Evolutionary conservation across 768 basidiomycete genomes (phyloP), one percentile per base, ranked within the genome.

Genomic region (Trichaptum fuscoviolaceum): DNA sequence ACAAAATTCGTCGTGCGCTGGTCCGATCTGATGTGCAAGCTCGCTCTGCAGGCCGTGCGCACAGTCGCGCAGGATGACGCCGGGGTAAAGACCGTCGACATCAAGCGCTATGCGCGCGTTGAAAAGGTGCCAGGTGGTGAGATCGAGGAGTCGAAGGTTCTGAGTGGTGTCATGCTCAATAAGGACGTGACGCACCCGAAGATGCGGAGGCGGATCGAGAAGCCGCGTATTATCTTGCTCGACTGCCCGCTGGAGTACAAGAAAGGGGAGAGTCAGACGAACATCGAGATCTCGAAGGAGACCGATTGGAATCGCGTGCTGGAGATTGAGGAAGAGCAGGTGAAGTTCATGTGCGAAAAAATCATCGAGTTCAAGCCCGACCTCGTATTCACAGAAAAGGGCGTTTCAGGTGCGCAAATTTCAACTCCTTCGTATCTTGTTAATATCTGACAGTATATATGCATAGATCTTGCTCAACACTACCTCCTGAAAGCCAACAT

Each of bases 161-260:
- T 99, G 65, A 86, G 83, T 64, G 96, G 97, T 60, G 90, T 99
- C 65, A 95, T 99, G 90, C 77, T 99, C 72, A 99, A 99, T 86
- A 99, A 99, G 83, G 97, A 99, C 75, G 92, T 99, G 72, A 97
- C 95, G 0, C 97, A 99, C 77, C 96, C 97, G 10, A 89, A 92
- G 71, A 99, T 99, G 97, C 82, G 96, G 65, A 77, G 97, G 66
- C 82, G 94, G 70, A 99, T 99, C 75, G 85, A 82, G 68, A 92
- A 93, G 70, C 97, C 96, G 2, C 80, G 96, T 15, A 91, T 99
- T 62, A 80, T 99, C 25, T 78, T 99, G 57, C 80, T 99, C 57
- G 95, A 97, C 76, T 99, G 96, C 76, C 95, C 96, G 10, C 79
- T 98, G 66, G 96, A 99, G 80, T 99, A 99, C 81, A 99, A 99